These are phyloP conservation scores for Hypoxylon sp. DNA, from an alignment of 2,329 filamentous ascomycete species.

Conservation along the genomic window DNA sequence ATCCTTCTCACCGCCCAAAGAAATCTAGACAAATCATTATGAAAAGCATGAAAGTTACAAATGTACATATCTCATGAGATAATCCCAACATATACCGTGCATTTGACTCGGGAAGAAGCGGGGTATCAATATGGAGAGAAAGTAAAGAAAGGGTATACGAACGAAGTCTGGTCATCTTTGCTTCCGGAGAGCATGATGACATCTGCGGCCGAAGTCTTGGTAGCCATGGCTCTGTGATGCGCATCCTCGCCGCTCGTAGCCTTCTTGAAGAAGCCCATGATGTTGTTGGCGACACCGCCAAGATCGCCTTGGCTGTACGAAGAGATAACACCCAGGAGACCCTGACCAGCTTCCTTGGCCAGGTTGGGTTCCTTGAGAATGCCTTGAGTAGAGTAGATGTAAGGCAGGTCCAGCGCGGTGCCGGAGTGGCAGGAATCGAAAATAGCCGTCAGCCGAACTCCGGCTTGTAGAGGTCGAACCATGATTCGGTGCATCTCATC, in stretches of 20 bases:
- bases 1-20: constrained; percentile 3
- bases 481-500: constrained; percentile 84
- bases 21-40: constrained; percentile 7
- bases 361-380: constrained; percentile 85
- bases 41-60: constrained; percentile 17
- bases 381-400: constrained; percentile 85
- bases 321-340: constrained; percentile 78
- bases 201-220: constrained; percentile 94
- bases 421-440: constrained; percentile 88
- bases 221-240: constrained; percentile 84
- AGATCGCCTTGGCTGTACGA: constrained; percentile 89
- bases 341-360: constrained; percentile 83
- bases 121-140: constrained; percentile 38
- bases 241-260: constrained; percentile 82
- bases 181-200: constrained; percentile 98
- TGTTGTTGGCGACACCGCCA: constrained; percentile 81
- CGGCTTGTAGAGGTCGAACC: constrained; percentile 82
- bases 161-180: constrained; percentile 95
- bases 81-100: constrained; percentile 12
- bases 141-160: constrained; percentile 60
- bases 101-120: constrained; percentile 15
- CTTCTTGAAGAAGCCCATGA: constrained; percentile 90
- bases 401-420: constrained; percentile 82
- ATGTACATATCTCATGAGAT: constrained; percentile 29
- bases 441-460: constrained; percentile 87